phyloP scores from a whole-genome alignment of 257 asterid species.

The Solanum phureja region DNA sequence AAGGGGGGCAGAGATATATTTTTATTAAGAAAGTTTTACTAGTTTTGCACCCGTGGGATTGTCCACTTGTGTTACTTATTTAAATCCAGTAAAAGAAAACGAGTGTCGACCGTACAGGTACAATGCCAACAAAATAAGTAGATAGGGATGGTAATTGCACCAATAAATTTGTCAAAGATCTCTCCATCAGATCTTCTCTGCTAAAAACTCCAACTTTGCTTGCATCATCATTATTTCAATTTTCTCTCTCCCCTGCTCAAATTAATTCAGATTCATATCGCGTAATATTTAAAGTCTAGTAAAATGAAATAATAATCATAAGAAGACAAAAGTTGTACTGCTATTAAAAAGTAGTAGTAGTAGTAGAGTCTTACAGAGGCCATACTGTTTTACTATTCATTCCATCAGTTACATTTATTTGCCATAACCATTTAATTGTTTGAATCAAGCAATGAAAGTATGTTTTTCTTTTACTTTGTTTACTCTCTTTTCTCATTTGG shows the following conservation, averaged over 20 bases:
- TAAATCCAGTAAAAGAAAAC: neutral
- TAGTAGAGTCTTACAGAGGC: slow-evolving; percentile 25
- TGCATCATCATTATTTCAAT: too few species aligned
- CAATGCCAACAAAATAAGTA: slow-evolving; percentile 1
- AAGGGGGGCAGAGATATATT: neutral
- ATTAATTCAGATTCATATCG: too few species aligned
- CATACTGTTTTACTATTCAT: neutral
- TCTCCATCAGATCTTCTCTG: too few species aligned
- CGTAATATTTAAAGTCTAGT: too few species aligned
- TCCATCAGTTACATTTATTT: slow-evolving; percentile 12
- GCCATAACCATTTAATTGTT: slow-evolving; percentile 52
- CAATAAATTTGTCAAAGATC: too few species aligned
- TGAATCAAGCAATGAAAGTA: slow-evolving; percentile 52
- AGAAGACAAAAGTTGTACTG: neutral
- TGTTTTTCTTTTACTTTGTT: slow-evolving; percentile 37
- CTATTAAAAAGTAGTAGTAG: neutral
- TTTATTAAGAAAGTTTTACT: neutral
- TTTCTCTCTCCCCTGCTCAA: too few species aligned
- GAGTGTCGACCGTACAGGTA: slow-evolving; percentile 27
- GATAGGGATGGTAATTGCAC: too few species aligned
- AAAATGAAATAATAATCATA: neutral
- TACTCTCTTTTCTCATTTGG: slow-evolving; percentile 32
- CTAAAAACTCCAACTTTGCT: too few species aligned
- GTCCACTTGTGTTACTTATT: neutral
- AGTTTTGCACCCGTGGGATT: neutral